Evolutionary conservation across 495 filamentous ascomycete genomes (phyloP), one percentile per base, ranked within the genome.

Genomic region (Aspergillus hancockii): DNA sequence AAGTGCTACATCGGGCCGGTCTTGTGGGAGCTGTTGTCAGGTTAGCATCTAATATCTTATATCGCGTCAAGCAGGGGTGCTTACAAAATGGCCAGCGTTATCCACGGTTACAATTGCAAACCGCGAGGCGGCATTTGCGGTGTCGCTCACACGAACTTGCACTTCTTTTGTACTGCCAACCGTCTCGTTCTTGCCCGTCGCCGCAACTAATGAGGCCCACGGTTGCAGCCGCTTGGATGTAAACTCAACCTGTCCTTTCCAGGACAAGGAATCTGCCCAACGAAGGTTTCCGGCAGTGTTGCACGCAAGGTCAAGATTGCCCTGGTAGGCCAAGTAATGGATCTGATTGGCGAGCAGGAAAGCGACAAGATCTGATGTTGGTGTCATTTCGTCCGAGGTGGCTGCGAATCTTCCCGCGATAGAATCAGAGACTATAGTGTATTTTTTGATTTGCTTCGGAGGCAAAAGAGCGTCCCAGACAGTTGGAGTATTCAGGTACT

Each of bases 161-260:
- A 71, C 67, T 13, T 69, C 69, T 36, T 71, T 71, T 19, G 54
- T 59, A 14, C 22, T 63, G 0, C 69, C 69, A 4, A 70, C 67
- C 0, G 43, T 45, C 36, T 63, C 43, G 13, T 55, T 58, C 36
- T 47, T 32, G 22, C 64, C 62, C 18, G n/a, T 22, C 19, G 18
- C 49, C 36, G 19, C 49, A 21, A 70, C 55, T n/a, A 62, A 53
- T 19, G 70, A 66, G 6, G 32, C 66, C 77, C 77, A 80, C 5
- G 68, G 66, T 31, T 62, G 50, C 51, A 78, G 58, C 1, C 43
- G n/a, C 62, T 73, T 69, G 2, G 76, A 68, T 0, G 67, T 55
- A 63, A 80, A 80, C 45, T 72, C 72, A 23, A 67, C 58, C 58
- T 80, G 76, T 14, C 77, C 77, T 31, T 76, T 78, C 77, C 77